Evolutionary conservation across 768 basidiomycete genomes (phyloP), one percentile per base, ranked within the genome.

Genomic region (Panus rudis): DNA sequence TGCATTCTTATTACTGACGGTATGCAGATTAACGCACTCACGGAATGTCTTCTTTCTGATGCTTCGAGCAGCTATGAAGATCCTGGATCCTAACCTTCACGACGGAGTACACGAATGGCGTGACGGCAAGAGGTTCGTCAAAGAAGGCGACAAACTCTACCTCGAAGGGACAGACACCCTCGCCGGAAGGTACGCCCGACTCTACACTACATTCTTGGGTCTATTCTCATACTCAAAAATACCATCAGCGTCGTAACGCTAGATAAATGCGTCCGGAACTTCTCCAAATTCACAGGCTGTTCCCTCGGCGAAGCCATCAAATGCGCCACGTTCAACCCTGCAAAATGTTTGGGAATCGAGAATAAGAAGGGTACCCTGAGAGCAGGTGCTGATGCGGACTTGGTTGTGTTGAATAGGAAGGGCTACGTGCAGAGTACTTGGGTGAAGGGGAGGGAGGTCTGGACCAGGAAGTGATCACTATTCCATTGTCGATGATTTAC

Each of bases 1-100:
- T 92, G 90, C 55, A 79, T 94, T 26, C 71, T 94, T 38, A 82
- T 93, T 46, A 92, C 92, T 0, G 92, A 94, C 63, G 89, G 90
- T 92, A 55, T 47, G 68, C 60, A 14, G 23, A 31, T 7, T 42
- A 14, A 17, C 2, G 19, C 16, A 19, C 26, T n/a, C n/a, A n/a
- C n/a, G 14, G 6, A 20, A 49, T 33, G 7, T 4, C 30, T 19
- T 20, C 21, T 28, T 16, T 5, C 12, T 28, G 13, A 27, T 31
- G 22, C 19, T 37, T 19, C 25, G 11, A 40, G 37, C 59, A 90
- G 88, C 88, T 7, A 84, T 88, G 79, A 83, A 82, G 54, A 80
- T 90, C 44, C 69, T 94, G 28, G 91, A 94, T 61, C 92, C 90
- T 7, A 71, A 84, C 53, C 73, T 92, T 16, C 70, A 75, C 34